These are phyloP conservation scores for Lactarius deliciosus DNA, from an alignment of 768 basidiomycete species.

Conservation along the genomic window DNA sequence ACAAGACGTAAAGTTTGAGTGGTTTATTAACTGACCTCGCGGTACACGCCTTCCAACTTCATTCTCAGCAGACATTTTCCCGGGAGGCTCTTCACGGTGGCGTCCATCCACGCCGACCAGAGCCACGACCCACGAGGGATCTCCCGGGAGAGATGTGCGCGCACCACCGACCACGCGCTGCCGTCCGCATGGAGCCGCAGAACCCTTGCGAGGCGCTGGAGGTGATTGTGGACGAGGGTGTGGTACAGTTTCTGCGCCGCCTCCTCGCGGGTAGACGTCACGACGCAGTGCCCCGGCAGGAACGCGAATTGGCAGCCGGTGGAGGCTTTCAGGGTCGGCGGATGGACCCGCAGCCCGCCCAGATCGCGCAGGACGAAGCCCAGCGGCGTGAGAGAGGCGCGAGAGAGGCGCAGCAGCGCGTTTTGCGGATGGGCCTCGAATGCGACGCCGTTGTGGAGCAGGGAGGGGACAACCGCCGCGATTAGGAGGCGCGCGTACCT, in stretches of 20 bases:
- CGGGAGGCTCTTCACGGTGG: constrained; percentile 36
- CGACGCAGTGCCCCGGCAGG: constrained; percentile 53
- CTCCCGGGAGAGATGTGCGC: constrained; percentile 44
- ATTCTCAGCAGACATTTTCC: constrained; percentile 62
- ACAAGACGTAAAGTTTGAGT: not conserved
- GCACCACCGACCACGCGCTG: constrained; percentile 50
- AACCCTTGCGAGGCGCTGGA: constrained; percentile 55
- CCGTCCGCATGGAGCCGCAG: constrained; percentile 54
- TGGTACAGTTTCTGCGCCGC: constrained; percentile 59
- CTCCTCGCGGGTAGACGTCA: constrained; percentile 48
- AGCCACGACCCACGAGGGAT: constrained; percentile 49
- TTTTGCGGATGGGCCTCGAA: constrained; percentile 66
- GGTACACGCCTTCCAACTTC: constrained; percentile 55
- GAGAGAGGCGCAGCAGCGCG: constrained; percentile 49
- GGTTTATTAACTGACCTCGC: constrained; percentile 44
- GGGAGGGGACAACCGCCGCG: constrained; percentile 50
- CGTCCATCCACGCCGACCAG: constrained; percentile 45
- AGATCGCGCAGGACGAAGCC: constrained; percentile 60
- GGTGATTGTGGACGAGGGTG: constrained; percentile 58
- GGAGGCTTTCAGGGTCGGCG: constrained; percentile 46
- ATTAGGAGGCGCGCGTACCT: constrained; percentile 55
- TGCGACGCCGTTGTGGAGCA: constrained; percentile 55
- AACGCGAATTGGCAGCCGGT: constrained; percentile 53
- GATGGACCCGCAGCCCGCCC: constrained; percentile 56
- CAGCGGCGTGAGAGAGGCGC: constrained; percentile 41